These are phyloP conservation scores for Fusarium sp. DNA, from an alignment of 2,329 filamentous ascomycete genomes.

Conservation along the genomic window DNA sequence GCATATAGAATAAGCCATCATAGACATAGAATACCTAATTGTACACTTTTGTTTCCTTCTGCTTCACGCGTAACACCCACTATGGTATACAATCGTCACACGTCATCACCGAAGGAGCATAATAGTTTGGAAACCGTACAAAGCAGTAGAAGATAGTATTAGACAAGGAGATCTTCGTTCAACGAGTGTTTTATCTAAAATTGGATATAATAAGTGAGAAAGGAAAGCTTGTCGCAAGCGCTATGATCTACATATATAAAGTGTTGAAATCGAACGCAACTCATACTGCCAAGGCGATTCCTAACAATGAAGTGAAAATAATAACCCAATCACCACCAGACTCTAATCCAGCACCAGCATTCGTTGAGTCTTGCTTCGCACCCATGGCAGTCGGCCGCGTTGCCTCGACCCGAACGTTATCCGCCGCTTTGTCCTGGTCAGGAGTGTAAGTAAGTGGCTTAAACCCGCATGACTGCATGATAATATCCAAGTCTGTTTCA, in stretches of 20 bases:
- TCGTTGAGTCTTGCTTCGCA: neutral
- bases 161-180: neutral
- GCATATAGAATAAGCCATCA: constrained; percentile 1
- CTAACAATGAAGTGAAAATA: constrained; percentile 9
- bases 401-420: constrained; percentile 49
- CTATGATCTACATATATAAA: constrained; percentile 8
- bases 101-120: neutral
- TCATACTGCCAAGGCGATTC: constrained; percentile 13
- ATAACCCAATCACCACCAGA: neutral
- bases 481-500: constrained; percentile 48
- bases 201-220: constrained; percentile 7
- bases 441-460: constrained; percentile 42
- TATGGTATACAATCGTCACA: neutral
- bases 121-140: neutral
- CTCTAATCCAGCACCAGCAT: neutral
- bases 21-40: neutral
- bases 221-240: constrained; percentile 10
- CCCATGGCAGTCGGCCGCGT: constrained; percentile 37
- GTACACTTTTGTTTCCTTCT: neutral
- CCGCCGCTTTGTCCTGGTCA: constrained; percentile 44
- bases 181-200: neutral
- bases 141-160: neutral
- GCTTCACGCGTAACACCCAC: neutral
- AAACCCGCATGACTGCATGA: constrained; percentile 51
- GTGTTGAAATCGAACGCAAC: neutral